Percentiles rank a stretch among this genome's conserved stretches.
phyloP scores from a whole-genome alignment of 495 filamentous ascomycete species.

The Rostrohypoxylon terebratum region DNA sequence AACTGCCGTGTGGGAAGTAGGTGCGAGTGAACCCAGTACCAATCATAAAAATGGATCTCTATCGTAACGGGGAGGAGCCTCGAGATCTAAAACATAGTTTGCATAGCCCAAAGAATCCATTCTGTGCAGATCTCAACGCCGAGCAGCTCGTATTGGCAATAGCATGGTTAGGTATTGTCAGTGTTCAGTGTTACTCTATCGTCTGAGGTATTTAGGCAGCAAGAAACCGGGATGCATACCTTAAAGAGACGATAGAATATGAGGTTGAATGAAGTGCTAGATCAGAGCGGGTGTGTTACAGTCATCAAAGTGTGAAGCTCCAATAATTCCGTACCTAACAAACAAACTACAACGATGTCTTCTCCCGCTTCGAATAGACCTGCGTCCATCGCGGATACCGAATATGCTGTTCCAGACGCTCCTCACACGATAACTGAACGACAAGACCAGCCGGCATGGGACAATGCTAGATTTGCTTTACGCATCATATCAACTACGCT shows the following conservation, averaged over 20 bases:
- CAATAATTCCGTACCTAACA: background rate
- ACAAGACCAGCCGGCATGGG: constrained; percentile 6
- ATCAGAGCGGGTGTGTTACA: background rate
- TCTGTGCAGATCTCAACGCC: constrained; percentile 3
- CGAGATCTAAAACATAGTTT: background rate
- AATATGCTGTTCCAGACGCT: background rate
- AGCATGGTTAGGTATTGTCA: background rate
- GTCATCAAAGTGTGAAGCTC: background rate
- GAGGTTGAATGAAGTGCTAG: background rate
- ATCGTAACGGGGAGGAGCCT: background rate
- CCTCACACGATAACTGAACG: background rate
- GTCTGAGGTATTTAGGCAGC: background rate
- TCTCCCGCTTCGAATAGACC: background rate
- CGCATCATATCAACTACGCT: constrained; percentile 19
- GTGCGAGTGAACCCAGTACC: background rate
- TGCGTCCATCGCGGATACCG: background rate
- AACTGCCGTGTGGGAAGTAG: background rate
- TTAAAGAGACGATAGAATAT: background rate
- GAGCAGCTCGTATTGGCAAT: constrained; percentile 17
- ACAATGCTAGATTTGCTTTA: constrained; percentile 14
- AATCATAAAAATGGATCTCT: constrained; percentile 10
- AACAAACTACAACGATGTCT: constrained; percentile 15
- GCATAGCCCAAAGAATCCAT: constrained; percentile 12
- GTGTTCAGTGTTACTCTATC: background rate
- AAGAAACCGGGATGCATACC: background rate